A percentile compares a stretch with the other conserved stretches of the same genome.
These are phyloP conservation scores for Lactarius pseudohatsudake DNA, from an alignment of 768 basidiomycete species.

Conservation along the genomic window DNA sequence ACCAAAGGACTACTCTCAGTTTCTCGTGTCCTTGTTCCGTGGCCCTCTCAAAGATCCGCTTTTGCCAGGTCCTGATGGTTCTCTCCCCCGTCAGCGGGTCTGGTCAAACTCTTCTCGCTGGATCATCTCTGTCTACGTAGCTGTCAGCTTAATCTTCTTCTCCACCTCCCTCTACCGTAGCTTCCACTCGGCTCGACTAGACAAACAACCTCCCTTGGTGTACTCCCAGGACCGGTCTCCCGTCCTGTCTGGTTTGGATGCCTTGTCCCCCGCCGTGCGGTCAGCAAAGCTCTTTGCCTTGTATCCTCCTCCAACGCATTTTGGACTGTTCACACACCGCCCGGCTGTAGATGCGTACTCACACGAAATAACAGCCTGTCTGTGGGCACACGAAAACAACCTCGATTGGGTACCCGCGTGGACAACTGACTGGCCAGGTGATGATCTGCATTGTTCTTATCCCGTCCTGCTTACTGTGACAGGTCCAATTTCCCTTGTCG, in stretches of 20 bases:
- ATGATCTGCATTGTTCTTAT: not conserved
- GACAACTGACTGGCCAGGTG: constrained; percentile 47
- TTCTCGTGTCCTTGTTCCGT: not conserved
- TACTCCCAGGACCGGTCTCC: not conserved
- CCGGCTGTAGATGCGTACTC: constrained; percentile 19
- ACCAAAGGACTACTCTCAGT: not conserved
- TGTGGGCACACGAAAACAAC: constrained; percentile 45
- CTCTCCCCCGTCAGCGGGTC: constrained; percentile 12
- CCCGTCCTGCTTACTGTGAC: not conserved
- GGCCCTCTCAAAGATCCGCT: constrained; percentile 4
- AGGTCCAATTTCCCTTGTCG: constrained; percentile 27
- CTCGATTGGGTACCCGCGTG: constrained; percentile 40
- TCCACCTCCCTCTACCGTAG: constrained; percentile 24
- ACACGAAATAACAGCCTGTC: constrained; percentile 45
- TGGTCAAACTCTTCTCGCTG: constrained; percentile 17
- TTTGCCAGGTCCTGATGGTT: not conserved
- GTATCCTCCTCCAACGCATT: constrained; percentile 28
- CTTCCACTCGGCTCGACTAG: not conserved
- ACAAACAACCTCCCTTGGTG: not conserved
- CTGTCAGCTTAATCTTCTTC: constrained; percentile 25
- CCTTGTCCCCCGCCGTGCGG: constrained; percentile 11
- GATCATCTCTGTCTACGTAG: constrained; percentile 24
- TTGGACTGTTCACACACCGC: constrained; percentile 30
- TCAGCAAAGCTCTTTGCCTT: constrained; percentile 33
- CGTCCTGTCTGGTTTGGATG: constrained; percentile 13